Percentiles rank a stretch among this genome's conserved stretches.
Evolutionary conservation across 2,329 filamentous ascomycete species (phyloP).

Genomic region (Blumeriella jaapii): DNA sequence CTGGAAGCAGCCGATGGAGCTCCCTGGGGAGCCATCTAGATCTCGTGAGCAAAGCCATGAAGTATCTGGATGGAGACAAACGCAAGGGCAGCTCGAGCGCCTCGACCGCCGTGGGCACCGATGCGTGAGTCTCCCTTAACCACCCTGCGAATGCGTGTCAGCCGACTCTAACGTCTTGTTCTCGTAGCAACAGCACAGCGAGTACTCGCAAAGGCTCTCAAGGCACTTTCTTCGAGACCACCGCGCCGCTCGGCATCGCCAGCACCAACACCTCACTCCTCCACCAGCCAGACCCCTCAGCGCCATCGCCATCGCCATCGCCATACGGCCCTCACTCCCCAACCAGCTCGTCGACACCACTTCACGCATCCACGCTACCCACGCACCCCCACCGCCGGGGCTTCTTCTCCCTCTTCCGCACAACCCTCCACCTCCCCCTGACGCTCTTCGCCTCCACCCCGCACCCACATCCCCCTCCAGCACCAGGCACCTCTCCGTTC

Average conservation of each 20-base stretch:
- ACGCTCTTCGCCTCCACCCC: conserved; percentile 8
- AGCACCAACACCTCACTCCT: not conserved
- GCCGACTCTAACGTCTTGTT: too few relatives aligned
- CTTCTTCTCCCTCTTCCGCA: conserved; percentile 15
- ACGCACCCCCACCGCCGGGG: not conserved
- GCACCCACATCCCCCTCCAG: not conserved
- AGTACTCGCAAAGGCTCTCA: conserved; percentile 5
- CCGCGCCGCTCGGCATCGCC: not conserved
- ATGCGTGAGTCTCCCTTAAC: not conserved
- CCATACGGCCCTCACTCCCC: not conserved
- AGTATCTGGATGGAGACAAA: conserved; percentile 16
- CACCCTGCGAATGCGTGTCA: not conserved
- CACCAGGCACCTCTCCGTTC: too few relatives aligned
- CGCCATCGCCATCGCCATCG: conserved; percentile 3
- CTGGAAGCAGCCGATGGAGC: conserved; percentile 1
- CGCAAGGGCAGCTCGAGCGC: conserved; percentile 10
- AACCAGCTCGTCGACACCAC: not conserved
- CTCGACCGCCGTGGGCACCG: conserved; percentile 1
- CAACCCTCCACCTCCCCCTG: conserved; percentile 16
- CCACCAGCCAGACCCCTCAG: not conserved
- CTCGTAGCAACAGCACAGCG: not conserved
- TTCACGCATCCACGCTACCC: not conserved
- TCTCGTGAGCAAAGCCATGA: conserved; percentile 17
- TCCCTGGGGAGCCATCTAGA: conserved; percentile 14
- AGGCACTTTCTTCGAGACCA: conserved; percentile 2